These are phyloP conservation scores for Boletus bicolor DNA, from an alignment of 768 basidiomycete genomes.

Conservation along the genomic window DNA sequence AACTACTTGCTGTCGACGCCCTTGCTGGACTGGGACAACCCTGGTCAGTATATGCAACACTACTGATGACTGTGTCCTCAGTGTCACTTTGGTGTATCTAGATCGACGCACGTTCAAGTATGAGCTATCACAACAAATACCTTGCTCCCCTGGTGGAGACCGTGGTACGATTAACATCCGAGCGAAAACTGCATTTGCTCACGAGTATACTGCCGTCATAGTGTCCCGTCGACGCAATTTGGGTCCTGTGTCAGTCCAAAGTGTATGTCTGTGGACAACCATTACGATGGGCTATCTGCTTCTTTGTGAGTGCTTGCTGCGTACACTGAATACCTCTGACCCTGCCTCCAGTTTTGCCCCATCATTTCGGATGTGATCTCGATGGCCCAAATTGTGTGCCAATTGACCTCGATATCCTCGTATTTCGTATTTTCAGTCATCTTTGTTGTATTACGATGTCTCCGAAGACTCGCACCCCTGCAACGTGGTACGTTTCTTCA, in stretches of 20 bases:
- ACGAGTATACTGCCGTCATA: not conserved
- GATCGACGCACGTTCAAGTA: slow-evolving; percentile 1
- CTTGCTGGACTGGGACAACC: not conserved
- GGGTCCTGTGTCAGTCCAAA: slow-evolving; percentile 3
- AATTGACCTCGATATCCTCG: slow-evolving; percentile 15
- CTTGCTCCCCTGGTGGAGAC: slow-evolving; percentile 1
- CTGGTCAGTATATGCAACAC: slow-evolving; percentile 7
- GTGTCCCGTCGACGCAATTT: not conserved
- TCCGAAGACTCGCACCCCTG: slow-evolving; percentile 2
- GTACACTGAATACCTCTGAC: not conserved
- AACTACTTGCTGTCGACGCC: not conserved
- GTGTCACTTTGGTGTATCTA: not conserved
- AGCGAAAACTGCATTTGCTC: not conserved
- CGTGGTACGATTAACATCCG: not conserved
- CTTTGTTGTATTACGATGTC: not conserved
- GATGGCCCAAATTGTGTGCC: slow-evolving; percentile 9
- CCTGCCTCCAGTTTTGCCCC: slow-evolving; percentile 15
- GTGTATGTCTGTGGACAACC: not conserved
- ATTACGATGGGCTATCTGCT: slow-evolving; percentile 17
- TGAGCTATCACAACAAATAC: not conserved
- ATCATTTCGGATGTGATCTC: slow-evolving; percentile 23
- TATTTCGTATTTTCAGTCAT: slow-evolving; percentile 10
- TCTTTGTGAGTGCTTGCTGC: slow-evolving; percentile 17
- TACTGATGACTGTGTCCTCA: not conserved
- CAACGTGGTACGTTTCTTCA: slow-evolving; percentile 6